Evolutionary conservation across 176 grass and related monocot species (phyloP).

Genomic region (Canna indica): DNA sequence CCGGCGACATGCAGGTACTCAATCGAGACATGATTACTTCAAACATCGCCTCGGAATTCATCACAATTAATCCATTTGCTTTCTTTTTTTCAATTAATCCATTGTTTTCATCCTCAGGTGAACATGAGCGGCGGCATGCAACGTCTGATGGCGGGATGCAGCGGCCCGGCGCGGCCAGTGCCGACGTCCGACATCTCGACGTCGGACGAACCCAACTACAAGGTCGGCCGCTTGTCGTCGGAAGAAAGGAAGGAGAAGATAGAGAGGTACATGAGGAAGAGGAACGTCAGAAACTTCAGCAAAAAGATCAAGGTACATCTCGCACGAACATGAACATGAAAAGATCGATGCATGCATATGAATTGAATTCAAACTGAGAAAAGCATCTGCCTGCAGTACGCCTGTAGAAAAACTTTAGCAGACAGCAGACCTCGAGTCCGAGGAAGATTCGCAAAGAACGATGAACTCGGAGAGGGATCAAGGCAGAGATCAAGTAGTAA

Average conservation of each 20-base stretch:
- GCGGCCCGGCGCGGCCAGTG: conserved; percentile 26
- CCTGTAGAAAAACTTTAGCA: conserved; percentile 91
- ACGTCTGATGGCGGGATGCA: conserved; percentile 41
- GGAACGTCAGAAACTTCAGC: conserved; percentile 94
- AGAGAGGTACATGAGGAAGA: conserved; percentile 87
- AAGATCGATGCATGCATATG: no score
- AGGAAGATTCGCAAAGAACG: conserved; percentile 93
- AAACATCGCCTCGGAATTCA: no score
- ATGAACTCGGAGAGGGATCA: conserved; percentile 56
- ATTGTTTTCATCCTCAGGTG: background rate
- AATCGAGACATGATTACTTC: background rate
- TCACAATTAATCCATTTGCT: no score
- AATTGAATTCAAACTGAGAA: conserved; percentile 10
- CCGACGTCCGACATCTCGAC: conserved; percentile 28
- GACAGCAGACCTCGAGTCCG: conserved; percentile 89
- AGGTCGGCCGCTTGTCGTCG: conserved; percentile 60
- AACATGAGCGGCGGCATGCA: conserved; percentile 40
- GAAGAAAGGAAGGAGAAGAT: conserved; percentile 97
- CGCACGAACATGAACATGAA: no score
- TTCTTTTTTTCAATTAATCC: no score
- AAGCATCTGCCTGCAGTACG: conserved; percentile 38
- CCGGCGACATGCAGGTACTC: conserved; percentile 27
- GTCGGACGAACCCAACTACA: conserved; percentile 63
- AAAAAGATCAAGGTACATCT: conserved; percentile 90
- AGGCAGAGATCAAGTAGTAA: conserved; percentile 37